Base-by-base conservation (phyloP, 2,329 filamentous ascomycete genomes). In the Pezicula carpinea region DNA sequence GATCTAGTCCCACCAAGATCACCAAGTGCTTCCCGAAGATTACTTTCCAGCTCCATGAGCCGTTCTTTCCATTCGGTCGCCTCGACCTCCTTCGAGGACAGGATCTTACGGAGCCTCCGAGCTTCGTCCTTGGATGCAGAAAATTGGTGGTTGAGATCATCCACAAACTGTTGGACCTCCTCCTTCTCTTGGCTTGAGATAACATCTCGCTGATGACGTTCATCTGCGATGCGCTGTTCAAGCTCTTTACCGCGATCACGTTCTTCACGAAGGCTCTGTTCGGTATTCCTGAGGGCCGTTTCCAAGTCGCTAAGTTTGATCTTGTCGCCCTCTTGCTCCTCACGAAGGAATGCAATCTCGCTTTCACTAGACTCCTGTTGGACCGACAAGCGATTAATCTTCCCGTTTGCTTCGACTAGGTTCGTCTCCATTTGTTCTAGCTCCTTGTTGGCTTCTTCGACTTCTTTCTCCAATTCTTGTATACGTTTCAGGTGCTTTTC, bases 261-360 rank as follows among this genome's bases (percentile, higher is more conserved):
- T 66, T 96, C 90, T 43, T 93, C 90, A 47, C 86, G 80, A n/a
- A 96, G 71, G 41, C 74, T 80, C 60, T 89, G 82, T 64, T 95
- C 87, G n/a, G 83, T 79, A 47, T 82, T 85, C 58, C 88, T 87
- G 32, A 96, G 71, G 13, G 85, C 82, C 7, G 89, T 87, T 62
- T 97, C 91, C 6, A 97, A 75, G 61, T 97, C 90, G 32, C 92
- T 89, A 59, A 99, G 97, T 68, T 90, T 91, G 64, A 99, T 95
- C 76, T 99, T 99, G 72, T 99, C 93, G 15, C 80, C 82, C 67
- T 99, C 93, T 66, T 99, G 93, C 70, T 99, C 93, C 64, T 99
- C 93, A 2, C 93, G 84, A 43, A 99, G 68, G 76, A 99, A 99
- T 1, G 88, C 84, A 67, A 97, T 95, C 66, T 99, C 93, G 49